Percentiles rank a stretch among this genome's conserved stretches.
These are phyloP conservation scores for Fabrea salina DNA, from an alignment of 169 alveolate genomes.

Conservation along the genomic window DNA sequence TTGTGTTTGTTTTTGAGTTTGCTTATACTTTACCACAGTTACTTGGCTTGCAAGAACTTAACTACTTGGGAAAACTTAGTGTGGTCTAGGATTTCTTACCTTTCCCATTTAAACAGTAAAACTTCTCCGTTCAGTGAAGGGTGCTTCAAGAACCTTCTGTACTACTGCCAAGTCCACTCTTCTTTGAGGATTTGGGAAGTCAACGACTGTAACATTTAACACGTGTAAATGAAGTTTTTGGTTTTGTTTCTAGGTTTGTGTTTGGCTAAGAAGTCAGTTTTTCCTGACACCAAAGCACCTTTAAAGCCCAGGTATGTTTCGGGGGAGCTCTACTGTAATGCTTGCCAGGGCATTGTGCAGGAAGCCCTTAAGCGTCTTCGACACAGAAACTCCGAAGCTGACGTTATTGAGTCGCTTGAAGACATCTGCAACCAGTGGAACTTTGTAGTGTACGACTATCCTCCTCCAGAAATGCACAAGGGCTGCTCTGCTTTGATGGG, in stretches of 20 bases:
- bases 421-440: constrained; percentile 62
- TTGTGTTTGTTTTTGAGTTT: constrained; percentile 34
- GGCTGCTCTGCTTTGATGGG: constrained; percentile 70
- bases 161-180: constrained; percentile 36
- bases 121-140: constrained; percentile 62
- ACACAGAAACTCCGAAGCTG: constrained; percentile 43
- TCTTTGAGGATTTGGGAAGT: not conserved
- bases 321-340: constrained; percentile 53
- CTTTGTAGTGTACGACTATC: constrained; percentile 65
- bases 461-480: constrained; percentile 76
- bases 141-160: constrained; percentile 30
- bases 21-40: constrained; percentile 44
- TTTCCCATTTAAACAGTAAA: constrained; percentile 47
- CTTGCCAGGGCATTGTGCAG: constrained; percentile 54
- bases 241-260: too few relatives aligned
- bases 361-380: constrained; percentile 44
- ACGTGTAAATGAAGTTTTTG: too few relatives aligned
- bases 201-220: not conserved
- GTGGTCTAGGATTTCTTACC: constrained; percentile 66
- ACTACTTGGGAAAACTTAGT: constrained; percentile 55
- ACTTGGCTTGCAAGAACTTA: constrained; percentile 41
- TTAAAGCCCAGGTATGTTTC: constrained; percentile 6
- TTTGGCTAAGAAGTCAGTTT: not conserved
- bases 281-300: constrained; percentile 15
- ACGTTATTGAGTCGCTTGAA: constrained; percentile 47